Percentiles rank a stretch among this genome's conserved stretches.
Evolutionary conservation across 768 basidiomycete species (phyloP).

Genomic region (Boletus edulis): DNA sequence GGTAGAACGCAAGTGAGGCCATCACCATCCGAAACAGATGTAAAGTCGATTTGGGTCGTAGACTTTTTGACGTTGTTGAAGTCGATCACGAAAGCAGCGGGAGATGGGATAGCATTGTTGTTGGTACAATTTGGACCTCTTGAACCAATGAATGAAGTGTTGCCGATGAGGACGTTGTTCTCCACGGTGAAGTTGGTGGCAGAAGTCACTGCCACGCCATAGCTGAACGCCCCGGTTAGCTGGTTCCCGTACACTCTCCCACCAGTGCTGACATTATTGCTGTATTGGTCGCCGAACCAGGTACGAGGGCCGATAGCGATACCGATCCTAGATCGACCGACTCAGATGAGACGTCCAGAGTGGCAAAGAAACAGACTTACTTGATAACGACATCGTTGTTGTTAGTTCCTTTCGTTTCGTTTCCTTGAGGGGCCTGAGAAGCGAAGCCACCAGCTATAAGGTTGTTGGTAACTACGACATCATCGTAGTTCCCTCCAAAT

Average conservation of each 20-base stretch:
- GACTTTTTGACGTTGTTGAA: conserved; percentile 38
- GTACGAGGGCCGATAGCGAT: conserved; percentile 75
- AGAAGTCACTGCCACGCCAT: conserved; percentile 65
- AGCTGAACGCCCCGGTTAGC: conserved; percentile 68
- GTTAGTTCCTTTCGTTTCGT: conserved; percentile 53
- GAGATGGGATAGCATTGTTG: conserved; percentile 46
- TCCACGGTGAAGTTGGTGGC: conserved; percentile 65
- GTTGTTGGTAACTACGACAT: conserved; percentile 66
- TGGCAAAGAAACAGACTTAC: conserved; percentile 37
- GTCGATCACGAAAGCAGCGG: conserved; percentile 61
- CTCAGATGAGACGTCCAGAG: conserved; percentile 5
- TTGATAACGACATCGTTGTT: conserved; percentile 64
- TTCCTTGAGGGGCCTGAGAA: conserved; percentile 38
- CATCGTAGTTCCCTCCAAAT: conserved; percentile 62
- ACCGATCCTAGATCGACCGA: conserved; percentile 58
- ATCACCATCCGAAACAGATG: conserved; percentile 49
- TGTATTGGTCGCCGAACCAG: conserved; percentile 65
- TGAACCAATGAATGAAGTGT: conserved; percentile 73
- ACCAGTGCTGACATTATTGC: conserved; percentile 51
- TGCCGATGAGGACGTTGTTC: conserved; percentile 59
- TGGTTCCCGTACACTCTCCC: conserved; percentile 57
- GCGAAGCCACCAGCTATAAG: conserved; percentile 69
- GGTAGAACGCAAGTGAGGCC: conserved; percentile 66
- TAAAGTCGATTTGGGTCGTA: conserved; percentile 53
- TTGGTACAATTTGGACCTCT: conserved; percentile 63